Evolutionary conservation across 2,329 filamentous ascomycete genomes (phyloP), one percentile per base, ranked within the genome.

Genomic region (Fusarium abutilonis): DNA sequence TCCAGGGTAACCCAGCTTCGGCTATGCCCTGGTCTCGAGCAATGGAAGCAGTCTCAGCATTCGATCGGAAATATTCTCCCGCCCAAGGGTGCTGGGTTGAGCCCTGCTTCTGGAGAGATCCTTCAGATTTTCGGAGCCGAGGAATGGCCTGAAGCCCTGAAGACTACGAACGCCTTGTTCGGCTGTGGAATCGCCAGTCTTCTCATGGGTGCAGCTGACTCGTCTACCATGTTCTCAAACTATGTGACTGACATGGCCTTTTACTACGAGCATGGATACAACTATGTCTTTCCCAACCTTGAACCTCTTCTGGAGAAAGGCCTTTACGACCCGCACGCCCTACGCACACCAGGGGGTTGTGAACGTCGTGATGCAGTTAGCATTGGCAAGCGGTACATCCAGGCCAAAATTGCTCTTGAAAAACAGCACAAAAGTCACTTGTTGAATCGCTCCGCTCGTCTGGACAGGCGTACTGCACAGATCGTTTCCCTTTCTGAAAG

Each of bases 261-360:
- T 2, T 68, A 68, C 51, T 68, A 68, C 23, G 66, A 68, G 28
- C 66, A 68, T 29, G 66, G 66, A 9, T 68, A 68, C 51, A 68
- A 68, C 53, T 68, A 68, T 9, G 63, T 68, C n/a, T 68, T 68
- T 4, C 65, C 65, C 2, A 56, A 60, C 10, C 60, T 68, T 3
- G 66, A 68, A 11, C 53, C 63, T 1, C 49, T 68, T 2, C 14
- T 67, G 9, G 51, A 68, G 15, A 62, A 52, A 23, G 65, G 66
- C 3, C 40, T 68, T 3, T 8, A 39, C 6, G 66, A 68, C 43
- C 60, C 56, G 0, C 66, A 68, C 38, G 66, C 66, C 2, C 60
- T 68, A 32, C 35, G 56, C 28, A 64, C 60, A 6, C 56, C 54
- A 2, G 66, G 66, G 4, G 66, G 66, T 1, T 51, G 39, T 9